Base-by-base conservation (phyloP, 441 rosid species). In the Arabidopsis hybrid region DNA sequence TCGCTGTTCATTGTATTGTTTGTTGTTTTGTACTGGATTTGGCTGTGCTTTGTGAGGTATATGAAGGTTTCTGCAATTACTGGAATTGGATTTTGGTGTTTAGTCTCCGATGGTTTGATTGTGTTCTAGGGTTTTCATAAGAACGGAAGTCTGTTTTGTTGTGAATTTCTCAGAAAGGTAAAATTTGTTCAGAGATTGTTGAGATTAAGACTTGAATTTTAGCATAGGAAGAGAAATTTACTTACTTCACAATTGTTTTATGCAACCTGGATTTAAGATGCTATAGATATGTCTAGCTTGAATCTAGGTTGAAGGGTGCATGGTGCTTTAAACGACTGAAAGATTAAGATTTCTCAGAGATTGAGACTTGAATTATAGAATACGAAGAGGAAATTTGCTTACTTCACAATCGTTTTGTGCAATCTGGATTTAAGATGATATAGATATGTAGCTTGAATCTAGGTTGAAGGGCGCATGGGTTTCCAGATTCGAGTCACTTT, bases 91-190 rank as follows among this genome's bases (percentile, higher is more conserved):
- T 52, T 66, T 49, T 61, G 39, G 63, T 65, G 57, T 14, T 77
- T 77, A 51, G 64, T 60, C 73, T 72, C 51, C 63, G 63, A 42
- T 70, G 32, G 68, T 55, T 71, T 21, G 63, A 39, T 72, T 72
- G 52, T 78, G 70, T 53, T 53, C 74, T 72, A 78, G 81, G 78
- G 81, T 72, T 72, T 78, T 26, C 2, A 42, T 56, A 46, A 45
- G 60, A 62, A 13, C 38, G 5, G 38, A 34, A 4, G 1, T 16
- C 18, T 40, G 51, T n/a, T 52, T 39, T 60, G 57, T 58, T 71
- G 53, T 52, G 73, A 53, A 35, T 60, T 38, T 52, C 13, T 34
- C 65, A 60, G 8, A 55, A 34, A 62, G 47, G 7, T 61, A 62
- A 0, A n/a, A 60, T 8, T 8, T 57, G 16, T 46, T 6, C n/a